Evolutionary conservation across 2,329 filamentous ascomycete species (phyloP), one percentile per base, ranked within the genome.

Genomic region (Colletotrichum zoysiae): DNA sequence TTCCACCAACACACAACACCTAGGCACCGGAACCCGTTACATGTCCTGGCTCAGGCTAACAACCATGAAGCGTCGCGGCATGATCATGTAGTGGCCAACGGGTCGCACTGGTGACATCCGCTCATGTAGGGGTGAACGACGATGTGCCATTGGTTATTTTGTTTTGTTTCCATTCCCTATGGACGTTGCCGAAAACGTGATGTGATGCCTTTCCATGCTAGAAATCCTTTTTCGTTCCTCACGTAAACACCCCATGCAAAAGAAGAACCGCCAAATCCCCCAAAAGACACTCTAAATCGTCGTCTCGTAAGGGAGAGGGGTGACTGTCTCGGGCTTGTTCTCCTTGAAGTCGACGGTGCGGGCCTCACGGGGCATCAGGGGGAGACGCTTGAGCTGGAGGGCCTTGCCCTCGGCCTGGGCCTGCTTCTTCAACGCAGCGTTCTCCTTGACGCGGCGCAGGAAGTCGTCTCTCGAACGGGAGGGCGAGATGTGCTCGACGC

Each of bases 381-480:
- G 92, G 84, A 92, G 92, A 85, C 96, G 91, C 95, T 99, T 99
- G 84, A 99, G 89, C 88, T 95, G 91, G 80, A 98, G 89, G 83
- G 92, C 90, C 84, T 90, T 90, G 82, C 96, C 96, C 81, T 95
- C 91, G 80, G 90, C 89, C 92, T 97, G 97, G 82, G 95, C 95
- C 89, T 97, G 88, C 86, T 92, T 92, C 91, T 95, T 96, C 86
- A 94, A 92, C 83, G 90, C 91, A 82, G 95, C 95, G 89, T 98
- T 98, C 83, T 90, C 87, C 94, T 98, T 98, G 85, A 99, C 95
- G 82, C 95, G 93, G 88, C 90, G 92, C 82, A 98, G 86, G 90
- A 99, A 98, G 85, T 96, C 95, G 82, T 98, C 95, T 83, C 96
- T 91, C 82, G 95, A 98, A 85, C 96, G 93, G 79, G 95, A 98